These are phyloP conservation scores for Boechera divaricarpa DNA, from an alignment of 345 rosid species.

Conservation along the genomic window DNA sequence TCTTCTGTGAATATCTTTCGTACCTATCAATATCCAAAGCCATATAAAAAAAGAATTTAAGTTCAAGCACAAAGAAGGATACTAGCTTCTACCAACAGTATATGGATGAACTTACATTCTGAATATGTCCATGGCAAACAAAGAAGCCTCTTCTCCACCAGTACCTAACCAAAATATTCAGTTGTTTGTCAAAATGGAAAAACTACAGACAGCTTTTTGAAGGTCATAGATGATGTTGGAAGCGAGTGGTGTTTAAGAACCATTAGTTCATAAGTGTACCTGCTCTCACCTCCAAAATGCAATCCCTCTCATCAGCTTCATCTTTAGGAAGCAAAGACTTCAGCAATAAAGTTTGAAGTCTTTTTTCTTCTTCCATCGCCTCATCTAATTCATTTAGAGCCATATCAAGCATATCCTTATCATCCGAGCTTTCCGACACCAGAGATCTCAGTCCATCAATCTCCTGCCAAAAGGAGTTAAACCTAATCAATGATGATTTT, in stretches of 20 bases:
- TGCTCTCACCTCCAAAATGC: slow-evolving; percentile 99
- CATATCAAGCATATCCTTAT: slow-evolving; percentile 84
- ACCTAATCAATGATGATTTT: neutral
- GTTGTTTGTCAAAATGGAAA: slow-evolving; percentile 12
- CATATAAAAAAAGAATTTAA: neutral
- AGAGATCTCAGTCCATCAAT: slow-evolving; percentile 71
- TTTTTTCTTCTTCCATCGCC: slow-evolving; percentile 69
- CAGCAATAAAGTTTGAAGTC: slow-evolving; percentile 72
- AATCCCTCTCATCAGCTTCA: slow-evolving; percentile 96
- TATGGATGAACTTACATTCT: slow-evolving; percentile 65
- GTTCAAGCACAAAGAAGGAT: slow-evolving; percentile 10
- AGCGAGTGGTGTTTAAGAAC: neutral
- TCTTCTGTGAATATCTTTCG: slow-evolving; percentile 89
- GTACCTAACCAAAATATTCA: slow-evolving; percentile 54
- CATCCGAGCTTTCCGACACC: slow-evolving; percentile 67
- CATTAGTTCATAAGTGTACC: slow-evolving; percentile 51
- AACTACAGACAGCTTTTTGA: neutral
- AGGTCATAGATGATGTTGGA: neutral
- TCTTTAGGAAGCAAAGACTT: slow-evolving; percentile 91
- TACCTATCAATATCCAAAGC: slow-evolving; percentile 59
- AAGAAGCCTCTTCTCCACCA: slow-evolving; percentile 98
- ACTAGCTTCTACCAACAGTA: neutral
- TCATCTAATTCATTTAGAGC: slow-evolving; percentile 66
- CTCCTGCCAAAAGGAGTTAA: slow-evolving; percentile 54
- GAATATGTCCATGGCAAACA: slow-evolving; percentile 93